These are phyloP conservation scores for Oryza brachyantha DNA, from an alignment of 176 grass and related monocot genomes.

Conservation along the genomic window DNA sequence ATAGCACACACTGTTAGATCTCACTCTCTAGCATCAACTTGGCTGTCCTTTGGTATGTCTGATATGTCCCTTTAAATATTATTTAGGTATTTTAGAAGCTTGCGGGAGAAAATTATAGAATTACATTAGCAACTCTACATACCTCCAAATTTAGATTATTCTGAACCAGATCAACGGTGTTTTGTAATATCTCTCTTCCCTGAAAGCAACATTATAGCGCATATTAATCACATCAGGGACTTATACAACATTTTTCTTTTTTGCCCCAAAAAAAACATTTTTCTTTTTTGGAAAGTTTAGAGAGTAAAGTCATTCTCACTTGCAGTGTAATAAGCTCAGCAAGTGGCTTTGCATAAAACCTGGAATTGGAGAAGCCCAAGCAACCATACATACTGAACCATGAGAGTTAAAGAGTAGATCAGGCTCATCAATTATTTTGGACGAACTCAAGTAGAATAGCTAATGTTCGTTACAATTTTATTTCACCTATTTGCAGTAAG, in stretches of 20 bases:
- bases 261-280: too few relatives aligned
- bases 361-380: conserved; percentile 92
- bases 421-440: conserved; percentile 26
- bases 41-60: background rate
- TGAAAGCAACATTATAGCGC: conserved; percentile 42
- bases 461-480: conserved; percentile 24
- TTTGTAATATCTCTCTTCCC: conserved; percentile 98
- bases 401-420: conserved; percentile 32
- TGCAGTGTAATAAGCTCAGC: conserved; percentile 94
- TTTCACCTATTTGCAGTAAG: conserved; percentile 94
- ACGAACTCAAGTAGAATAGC: background rate
- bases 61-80: background rate
- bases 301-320: conserved; percentile 49
- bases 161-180: conserved; percentile 93
- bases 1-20: background rate
- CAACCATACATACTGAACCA: conserved; percentile 92
- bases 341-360: conserved; percentile 96
- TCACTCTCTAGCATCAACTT: background rate
- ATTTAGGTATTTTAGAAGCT: conserved; percentile 9
- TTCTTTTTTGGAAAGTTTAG: conserved; percentile 11
- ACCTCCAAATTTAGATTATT: conserved; percentile 97
- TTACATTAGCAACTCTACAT: conserved; percentile 21
- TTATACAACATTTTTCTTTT: background rate
- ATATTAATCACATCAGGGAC: conserved; percentile 14
- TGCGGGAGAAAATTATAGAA: conserved; percentile 5